A percentile compares a stretch with the other conserved stretches of the same genome.
These are phyloP conservation scores for Asterionellopsis glacialis DNA, from an alignment of 108 stramenopile genomes.

Conservation along the genomic window DNA sequence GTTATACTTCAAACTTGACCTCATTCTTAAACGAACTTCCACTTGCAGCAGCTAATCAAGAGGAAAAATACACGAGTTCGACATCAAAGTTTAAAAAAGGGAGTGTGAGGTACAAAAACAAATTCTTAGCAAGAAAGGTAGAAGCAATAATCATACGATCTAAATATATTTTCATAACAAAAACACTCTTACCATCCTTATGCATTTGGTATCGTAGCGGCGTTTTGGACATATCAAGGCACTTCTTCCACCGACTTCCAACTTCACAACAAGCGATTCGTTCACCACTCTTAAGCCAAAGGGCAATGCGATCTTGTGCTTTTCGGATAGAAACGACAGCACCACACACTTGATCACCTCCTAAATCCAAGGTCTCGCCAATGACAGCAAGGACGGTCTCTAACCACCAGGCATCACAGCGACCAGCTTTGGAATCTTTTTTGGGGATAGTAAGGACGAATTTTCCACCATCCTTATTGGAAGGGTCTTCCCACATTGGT, in stretches of 20 bases:
- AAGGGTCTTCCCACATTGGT: constrained; percentile 94
- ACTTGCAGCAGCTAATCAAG: constrained; percentile 52
- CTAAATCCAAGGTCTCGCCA: constrained; percentile 83
- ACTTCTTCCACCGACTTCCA: constrained; percentile 82
- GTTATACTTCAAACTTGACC: constrained; percentile 71
- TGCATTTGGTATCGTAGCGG: constrained; percentile 82
- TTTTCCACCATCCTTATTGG: constrained; percentile 80
- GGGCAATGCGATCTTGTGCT: constrained; percentile 78
- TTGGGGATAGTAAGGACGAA: constrained; percentile 82
- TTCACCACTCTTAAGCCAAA: constrained; percentile 82
- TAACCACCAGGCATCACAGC: constrained; percentile 78
- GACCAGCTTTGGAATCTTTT: constrained; percentile 50
- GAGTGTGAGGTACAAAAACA: constrained; percentile 6
- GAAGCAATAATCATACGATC: constrained; percentile 2
- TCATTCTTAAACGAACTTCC: constrained; percentile 78
- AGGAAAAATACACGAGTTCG: not conserved
- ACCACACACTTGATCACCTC: constrained; percentile 82
- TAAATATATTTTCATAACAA: constrained; percentile 4
- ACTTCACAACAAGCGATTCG: constrained; percentile 53
- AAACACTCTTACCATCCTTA: constrained; percentile 43
- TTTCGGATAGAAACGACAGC: constrained; percentile 84
- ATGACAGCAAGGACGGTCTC: constrained; percentile 81
- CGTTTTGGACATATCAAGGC: constrained; percentile 72
- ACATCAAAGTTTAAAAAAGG: not conserved
- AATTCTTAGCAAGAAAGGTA: too few relatives aligned